These are phyloP conservation scores for Lachnellula cervina DNA, from an alignment of 2,329 filamentous ascomycete genomes.

Conservation along the genomic window DNA sequence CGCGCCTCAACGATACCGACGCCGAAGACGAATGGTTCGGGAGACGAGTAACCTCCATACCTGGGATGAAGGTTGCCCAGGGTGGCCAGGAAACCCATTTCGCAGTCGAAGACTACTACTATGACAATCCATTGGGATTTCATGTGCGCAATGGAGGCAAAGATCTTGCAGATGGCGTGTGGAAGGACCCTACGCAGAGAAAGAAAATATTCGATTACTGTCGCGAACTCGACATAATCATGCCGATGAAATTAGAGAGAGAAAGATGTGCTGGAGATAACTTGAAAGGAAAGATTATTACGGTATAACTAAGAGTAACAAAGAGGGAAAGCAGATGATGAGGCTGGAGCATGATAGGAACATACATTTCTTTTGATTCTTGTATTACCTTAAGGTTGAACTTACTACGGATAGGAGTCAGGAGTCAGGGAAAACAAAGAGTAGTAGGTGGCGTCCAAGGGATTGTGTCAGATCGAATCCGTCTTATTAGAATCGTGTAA, in stretches of 20 bases:
- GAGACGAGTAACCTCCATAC: constrained; percentile 42
- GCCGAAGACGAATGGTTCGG: constrained; percentile 54
- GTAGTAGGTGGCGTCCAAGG: too few relatives aligned
- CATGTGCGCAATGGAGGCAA: constrained; percentile 44
- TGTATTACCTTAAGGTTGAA: too few relatives aligned
- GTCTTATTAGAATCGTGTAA: too few relatives aligned
- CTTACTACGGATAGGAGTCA: too few relatives aligned
- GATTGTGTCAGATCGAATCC: too few relatives aligned
- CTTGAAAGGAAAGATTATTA: constrained; percentile 19
- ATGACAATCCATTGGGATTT: constrained; percentile 49
- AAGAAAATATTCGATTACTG: constrained; percentile 50
- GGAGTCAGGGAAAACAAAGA: too few relatives aligned
- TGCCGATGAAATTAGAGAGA: constrained; percentile 52
- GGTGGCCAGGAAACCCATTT: constrained; percentile 38
- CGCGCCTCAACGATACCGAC: constrained; percentile 44
- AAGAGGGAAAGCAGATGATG: too few relatives aligned
- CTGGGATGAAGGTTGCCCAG: constrained; percentile 44
- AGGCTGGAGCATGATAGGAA: too few relatives aligned
- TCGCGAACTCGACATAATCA: constrained; percentile 49
- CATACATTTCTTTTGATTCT: too few relatives aligned
- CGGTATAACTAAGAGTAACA: too few relatives aligned
- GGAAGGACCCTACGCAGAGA: constrained; percentile 41
- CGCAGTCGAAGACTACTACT: constrained; percentile 46
- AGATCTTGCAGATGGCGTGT: constrained; percentile 40
- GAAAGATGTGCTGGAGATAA: constrained; percentile 39